phyloP scores from a whole-genome alignment of 306 rosid species.

The Vicia faba region DNA sequence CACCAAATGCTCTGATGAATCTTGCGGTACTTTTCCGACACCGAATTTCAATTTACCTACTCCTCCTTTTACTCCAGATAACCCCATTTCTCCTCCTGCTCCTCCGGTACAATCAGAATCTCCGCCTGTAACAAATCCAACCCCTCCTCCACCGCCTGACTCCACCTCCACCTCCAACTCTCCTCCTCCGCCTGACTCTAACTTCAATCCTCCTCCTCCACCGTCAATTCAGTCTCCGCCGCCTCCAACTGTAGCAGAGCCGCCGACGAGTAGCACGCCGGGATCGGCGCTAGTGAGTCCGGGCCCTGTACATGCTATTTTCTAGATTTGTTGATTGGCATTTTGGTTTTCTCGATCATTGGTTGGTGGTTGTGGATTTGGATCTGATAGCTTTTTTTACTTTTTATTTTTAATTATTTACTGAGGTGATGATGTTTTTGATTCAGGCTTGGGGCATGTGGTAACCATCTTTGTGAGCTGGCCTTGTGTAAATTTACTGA shows the following conservation, averaged over 20 bases:
- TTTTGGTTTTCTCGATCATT: not conserved
- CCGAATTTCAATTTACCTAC: slow-evolving; percentile 49
- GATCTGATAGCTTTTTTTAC: not conserved
- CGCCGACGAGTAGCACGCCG: slow-evolving; percentile 58
- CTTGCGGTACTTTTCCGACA: slow-evolving; percentile 54
- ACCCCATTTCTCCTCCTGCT: slow-evolving; percentile 41
- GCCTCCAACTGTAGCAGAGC: slow-evolving; percentile 45
- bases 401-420: not conserved
- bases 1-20: slow-evolving; percentile 57
- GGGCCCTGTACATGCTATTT: slow-evolving; percentile 56
- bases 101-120: slow-evolving; percentile 24
- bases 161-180: not conserved
- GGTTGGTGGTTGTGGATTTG: not conserved
- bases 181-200: slow-evolving; percentile 36
- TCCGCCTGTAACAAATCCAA: slow-evolving; percentile 32
- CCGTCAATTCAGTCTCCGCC: slow-evolving; percentile 32
- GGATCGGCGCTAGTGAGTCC: slow-evolving; percentile 47
- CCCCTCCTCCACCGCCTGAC: slow-evolving; percentile 46
- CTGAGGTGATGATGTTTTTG: not conserved
- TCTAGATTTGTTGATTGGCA: not conserved
- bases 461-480: slow-evolving; percentile 9
- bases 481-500: slow-evolving; percentile 14
- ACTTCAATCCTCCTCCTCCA: slow-evolving; percentile 8
- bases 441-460: slow-evolving; percentile 5
- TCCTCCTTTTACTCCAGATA: slow-evolving; percentile 33